phyloP scores from a whole-genome alignment of 1,284 basidiomycete species.

The Irpex sp. region DNA sequence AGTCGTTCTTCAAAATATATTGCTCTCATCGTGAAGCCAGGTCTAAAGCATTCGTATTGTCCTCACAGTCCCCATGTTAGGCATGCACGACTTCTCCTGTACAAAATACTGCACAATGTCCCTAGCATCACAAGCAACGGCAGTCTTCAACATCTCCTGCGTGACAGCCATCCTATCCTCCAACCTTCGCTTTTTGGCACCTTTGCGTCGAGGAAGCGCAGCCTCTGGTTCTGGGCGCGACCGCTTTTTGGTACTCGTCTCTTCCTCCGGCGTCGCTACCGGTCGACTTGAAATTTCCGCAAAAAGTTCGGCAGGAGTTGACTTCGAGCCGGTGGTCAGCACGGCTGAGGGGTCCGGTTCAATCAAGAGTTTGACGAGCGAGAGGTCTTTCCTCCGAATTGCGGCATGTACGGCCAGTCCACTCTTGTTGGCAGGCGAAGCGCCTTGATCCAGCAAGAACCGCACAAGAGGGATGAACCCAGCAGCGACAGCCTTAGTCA shows the following conservation, averaged over 20 bases:
- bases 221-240: conserved; percentile 12
- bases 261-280: background rate
- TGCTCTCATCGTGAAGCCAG: background rate
- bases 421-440: conserved; percentile 59
- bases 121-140: conserved; percentile 57
- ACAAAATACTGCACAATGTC: conserved; percentile 75
- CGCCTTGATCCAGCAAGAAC: conserved; percentile 70
- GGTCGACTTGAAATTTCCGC: background rate
- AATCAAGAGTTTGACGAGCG: conserved; percentile 68
- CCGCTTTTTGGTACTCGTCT: background rate
- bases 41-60: conserved; percentile 30
- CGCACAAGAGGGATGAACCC: conserved; percentile 59
- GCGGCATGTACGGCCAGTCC: conserved; percentile 71
- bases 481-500: conserved; percentile 71
- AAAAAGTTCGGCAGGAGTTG: background rate
- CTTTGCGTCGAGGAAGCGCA: background rate
- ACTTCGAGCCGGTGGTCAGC: background rate
- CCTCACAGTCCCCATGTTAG: conserved; percentile 64
- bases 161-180: conserved; percentile 58
- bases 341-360: conserved; percentile 42
- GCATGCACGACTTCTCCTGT: conserved; percentile 71
- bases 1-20: background rate
- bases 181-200: conserved; percentile 48
- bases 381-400: conserved; percentile 64
- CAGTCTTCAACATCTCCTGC: conserved; percentile 56